phyloP scores from a whole-genome alignment of 371 early-diverging fungal species.

The Capillidium heterosporum region DNA sequence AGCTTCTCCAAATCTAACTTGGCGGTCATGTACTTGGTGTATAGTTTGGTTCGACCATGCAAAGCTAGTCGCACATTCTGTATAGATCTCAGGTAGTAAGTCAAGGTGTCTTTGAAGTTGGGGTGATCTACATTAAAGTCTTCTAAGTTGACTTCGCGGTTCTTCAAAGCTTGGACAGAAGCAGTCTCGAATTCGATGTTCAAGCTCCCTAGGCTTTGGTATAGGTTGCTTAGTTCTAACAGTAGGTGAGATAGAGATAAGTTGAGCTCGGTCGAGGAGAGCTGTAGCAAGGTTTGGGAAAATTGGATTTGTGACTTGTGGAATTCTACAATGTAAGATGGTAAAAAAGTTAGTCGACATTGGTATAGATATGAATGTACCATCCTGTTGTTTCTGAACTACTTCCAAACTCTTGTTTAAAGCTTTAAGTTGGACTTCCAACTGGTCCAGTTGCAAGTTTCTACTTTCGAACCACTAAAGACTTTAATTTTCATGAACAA shows the following conservation, averaged over 20 bases:
- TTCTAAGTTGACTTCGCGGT: no score
- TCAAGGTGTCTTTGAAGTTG: slow-evolving; percentile 56
- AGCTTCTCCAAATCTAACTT: slow-evolving; percentile 31
- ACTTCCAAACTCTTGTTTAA: slow-evolving; percentile 65
- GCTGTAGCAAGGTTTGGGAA: slow-evolving; percentile 57
- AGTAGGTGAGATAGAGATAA: slow-evolving; percentile 37
- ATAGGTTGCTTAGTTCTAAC: slow-evolving; percentile 48
- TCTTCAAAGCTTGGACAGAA: no score
- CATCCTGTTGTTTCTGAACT: slow-evolving; percentile 60
- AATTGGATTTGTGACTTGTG: slow-evolving; percentile 21
- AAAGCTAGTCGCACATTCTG: slow-evolving; percentile 62
- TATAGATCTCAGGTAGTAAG: slow-evolving; percentile 78
- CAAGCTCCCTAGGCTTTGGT: slow-evolving; percentile 18
- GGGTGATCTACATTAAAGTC: slow-evolving; percentile 41
- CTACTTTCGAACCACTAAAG: slow-evolving; percentile 59
- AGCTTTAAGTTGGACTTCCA: slow-evolving; percentile 69
- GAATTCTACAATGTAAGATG: not conserved
- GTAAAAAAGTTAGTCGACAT: not conserved
- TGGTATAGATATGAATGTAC: slow-evolving; percentile 11
- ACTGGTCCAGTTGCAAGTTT: slow-evolving; percentile 51
- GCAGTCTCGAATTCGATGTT: no score
- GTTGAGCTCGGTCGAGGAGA: slow-evolving; percentile 57
- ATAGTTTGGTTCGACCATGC: slow-evolving; percentile 46
- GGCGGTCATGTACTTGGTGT: slow-evolving; percentile 46
- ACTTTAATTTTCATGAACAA: not conserved